Evolutionary conservation across 2,329 filamentous ascomycete genomes (phyloP).

Genomic region (Colletotrichum lentis): DNA sequence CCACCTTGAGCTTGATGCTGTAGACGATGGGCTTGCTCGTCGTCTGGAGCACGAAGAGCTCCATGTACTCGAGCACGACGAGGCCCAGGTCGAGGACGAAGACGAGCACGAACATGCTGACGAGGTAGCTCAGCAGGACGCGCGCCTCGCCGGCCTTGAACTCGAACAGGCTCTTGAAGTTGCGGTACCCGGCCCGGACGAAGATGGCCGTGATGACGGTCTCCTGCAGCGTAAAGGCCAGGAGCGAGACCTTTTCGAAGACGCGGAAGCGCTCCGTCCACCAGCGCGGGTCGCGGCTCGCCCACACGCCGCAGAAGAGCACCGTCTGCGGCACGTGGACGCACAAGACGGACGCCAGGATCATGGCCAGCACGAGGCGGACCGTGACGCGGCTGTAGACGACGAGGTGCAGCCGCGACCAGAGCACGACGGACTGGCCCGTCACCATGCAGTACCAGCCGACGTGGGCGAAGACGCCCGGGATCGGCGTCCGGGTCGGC

Average conservation of each 20-base stretch:
- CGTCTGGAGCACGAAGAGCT: conserved; percentile 44
- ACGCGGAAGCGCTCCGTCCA: conserved; percentile 49
- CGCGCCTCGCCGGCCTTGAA: conserved; percentile 26
- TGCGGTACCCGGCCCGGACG: conserved; percentile 50
- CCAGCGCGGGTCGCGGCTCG: conserved; percentile 44
- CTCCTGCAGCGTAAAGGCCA: conserved; percentile 64
- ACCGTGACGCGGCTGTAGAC: conserved; percentile 43
- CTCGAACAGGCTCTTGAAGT: conserved; percentile 30
- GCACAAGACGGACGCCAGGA: conserved; percentile 58
- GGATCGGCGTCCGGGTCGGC: conserved; percentile 53
- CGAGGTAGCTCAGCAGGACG: conserved; percentile 49
- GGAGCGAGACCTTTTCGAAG: conserved; percentile 64
- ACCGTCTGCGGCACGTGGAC: conserved; percentile 60
- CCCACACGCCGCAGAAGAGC: conserved; percentile 59
- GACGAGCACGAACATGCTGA: conserved; percentile 52
- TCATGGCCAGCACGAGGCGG: conserved; percentile 56
- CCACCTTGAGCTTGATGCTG: conserved; percentile 48
- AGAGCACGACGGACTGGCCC: conserved; percentile 46
- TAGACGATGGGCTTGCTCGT: conserved; percentile 35
- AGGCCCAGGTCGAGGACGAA: conserved; percentile 51
- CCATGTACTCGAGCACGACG: conserved; percentile 50
- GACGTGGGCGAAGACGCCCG: conserved; percentile 42
- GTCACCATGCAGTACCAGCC: conserved; percentile 66
- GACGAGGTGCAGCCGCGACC: conserved; percentile 64
- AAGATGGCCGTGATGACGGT: conserved; percentile 56